Conservation (phyloP, 2,329 filamentous ascomycete species). For the Lachnellula cervina region DNA sequence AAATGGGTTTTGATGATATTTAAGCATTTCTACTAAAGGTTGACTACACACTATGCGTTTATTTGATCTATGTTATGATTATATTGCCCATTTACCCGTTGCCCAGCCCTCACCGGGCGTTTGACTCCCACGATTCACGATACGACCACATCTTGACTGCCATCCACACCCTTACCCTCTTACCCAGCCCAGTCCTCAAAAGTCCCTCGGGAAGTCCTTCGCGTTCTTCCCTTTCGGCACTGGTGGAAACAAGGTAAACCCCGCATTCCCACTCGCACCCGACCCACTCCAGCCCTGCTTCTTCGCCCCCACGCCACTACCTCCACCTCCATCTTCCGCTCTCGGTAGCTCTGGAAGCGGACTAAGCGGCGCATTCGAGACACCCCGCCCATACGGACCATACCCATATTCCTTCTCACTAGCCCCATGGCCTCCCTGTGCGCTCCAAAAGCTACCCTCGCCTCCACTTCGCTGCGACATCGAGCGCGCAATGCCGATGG, state of each 20-base stretch:
- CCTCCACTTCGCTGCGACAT: constrained; percentile 12
- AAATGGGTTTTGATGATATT: no score
- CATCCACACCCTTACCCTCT: neutral
- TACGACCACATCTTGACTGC: neutral
- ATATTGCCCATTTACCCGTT: no score
- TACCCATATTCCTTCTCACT: neutral
- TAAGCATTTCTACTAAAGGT: no score
- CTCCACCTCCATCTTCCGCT: neutral
- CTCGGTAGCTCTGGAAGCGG: constrained; percentile 2
- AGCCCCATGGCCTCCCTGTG: neutral
- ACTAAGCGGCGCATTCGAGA: constrained; percentile 2
- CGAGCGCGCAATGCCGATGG: constrained; percentile 10
- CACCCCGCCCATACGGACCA: neutral
- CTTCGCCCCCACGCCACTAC: no score
- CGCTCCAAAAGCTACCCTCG: constrained; percentile 3
- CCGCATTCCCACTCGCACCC: neutral
- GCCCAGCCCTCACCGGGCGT: no score
- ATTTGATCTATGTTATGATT: no score
- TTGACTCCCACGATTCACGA: no score
- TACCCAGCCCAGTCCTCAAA: neutral
- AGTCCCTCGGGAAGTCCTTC: neutral
- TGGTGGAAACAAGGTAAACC: constrained; percentile 7
- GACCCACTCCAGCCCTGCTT: neutral
- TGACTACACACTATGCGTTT: no score
- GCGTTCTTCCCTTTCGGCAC: neutral